Conservation (phyloP, 768 basidiomycete species). For the Artomyces pyxidatus region DNA sequence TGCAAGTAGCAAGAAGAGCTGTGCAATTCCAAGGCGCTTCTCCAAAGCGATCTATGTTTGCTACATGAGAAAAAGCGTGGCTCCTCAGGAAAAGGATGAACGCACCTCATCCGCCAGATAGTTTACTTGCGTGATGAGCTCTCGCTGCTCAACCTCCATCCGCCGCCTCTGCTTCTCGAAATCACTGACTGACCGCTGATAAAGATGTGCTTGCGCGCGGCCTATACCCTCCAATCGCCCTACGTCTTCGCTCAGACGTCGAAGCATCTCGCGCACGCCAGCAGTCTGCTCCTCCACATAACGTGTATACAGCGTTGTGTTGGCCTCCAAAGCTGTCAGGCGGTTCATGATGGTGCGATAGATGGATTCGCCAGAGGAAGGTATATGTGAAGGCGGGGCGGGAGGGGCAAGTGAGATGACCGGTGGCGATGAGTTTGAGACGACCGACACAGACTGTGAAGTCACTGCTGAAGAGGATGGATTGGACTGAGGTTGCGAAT, state of each 20-base stretch:
- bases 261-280: conserved; percentile 66
- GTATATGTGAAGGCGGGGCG: conserved; percentile 16
- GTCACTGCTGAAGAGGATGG: conserved; percentile 5
- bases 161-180: conserved; percentile 61
- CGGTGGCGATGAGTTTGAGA: too few relatives aligned
- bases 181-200: conserved; percentile 55
- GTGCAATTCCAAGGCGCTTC: conserved; percentile 83
- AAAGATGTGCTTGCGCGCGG: conserved; percentile 60
- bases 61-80: too few relatives aligned
- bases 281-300: conserved; percentile 89
- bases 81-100: too few relatives aligned
- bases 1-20: conserved; percentile 74
- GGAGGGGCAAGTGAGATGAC: conserved; percentile 5
- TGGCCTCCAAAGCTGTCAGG: conserved; percentile 74
- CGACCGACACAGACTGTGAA: neutral
- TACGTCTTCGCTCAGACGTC: conserved; percentile 68
- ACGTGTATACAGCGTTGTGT: conserved; percentile 73
- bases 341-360: conserved; percentile 96
- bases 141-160: conserved; percentile 63
- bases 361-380: conserved; percentile 65
- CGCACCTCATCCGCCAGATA: conserved; percentile 74
- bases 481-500: conserved; percentile 6
- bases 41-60: conserved; percentile 70
- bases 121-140: conserved; percentile 62
- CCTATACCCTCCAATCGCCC: conserved; percentile 67